Conservation (phyloP, 2,329 filamentous ascomycete genomes). For the Neoscytalidium dimidiatum region DNA sequence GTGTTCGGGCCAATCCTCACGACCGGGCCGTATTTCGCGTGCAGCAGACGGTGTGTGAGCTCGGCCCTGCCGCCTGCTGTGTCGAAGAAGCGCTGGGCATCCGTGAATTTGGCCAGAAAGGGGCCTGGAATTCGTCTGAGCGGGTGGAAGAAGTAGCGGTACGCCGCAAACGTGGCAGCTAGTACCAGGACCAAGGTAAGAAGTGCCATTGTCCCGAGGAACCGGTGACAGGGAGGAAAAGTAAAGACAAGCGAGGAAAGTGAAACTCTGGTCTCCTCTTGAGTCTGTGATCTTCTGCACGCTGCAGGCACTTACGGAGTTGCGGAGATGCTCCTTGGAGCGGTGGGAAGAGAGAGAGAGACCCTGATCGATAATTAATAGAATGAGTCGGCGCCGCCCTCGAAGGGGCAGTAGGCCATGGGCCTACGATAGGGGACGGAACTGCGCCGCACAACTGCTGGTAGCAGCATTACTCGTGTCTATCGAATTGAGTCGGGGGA, state of each 20-base stretch:
- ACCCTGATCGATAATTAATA: neutral
- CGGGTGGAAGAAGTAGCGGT: slow-evolving; percentile 7
- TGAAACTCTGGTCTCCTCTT: too few relatives aligned
- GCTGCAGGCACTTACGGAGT: too few relatives aligned
- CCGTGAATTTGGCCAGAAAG: slow-evolving; percentile 34
- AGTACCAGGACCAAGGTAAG: slow-evolving; percentile 11
- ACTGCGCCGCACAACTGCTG: neutral
- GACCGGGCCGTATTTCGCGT: slow-evolving; percentile 31
- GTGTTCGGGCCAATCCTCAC: slow-evolving; percentile 34
- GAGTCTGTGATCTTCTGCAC: too few relatives aligned
- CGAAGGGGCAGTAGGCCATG: neutral
- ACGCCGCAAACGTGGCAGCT: neutral
- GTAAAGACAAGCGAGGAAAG: neutral
- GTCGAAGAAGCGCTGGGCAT: slow-evolving; percentile 34
- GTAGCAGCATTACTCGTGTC: neutral
- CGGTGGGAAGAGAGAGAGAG: neutral
- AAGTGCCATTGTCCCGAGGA: neutral
- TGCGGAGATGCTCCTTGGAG: neutral
- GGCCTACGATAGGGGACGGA: neutral
- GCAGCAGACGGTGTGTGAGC: slow-evolving; percentile 32
- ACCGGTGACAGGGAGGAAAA: neutral
- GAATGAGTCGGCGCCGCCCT: neutral
- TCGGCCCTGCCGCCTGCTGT: slow-evolving; percentile 33
- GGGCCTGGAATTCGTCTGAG: slow-evolving; percentile 31
- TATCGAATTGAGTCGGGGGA: neutral